Conservation (phyloP, 2,329 filamentous ascomycete genomes). For the Elsinoe arachidis region DNA sequence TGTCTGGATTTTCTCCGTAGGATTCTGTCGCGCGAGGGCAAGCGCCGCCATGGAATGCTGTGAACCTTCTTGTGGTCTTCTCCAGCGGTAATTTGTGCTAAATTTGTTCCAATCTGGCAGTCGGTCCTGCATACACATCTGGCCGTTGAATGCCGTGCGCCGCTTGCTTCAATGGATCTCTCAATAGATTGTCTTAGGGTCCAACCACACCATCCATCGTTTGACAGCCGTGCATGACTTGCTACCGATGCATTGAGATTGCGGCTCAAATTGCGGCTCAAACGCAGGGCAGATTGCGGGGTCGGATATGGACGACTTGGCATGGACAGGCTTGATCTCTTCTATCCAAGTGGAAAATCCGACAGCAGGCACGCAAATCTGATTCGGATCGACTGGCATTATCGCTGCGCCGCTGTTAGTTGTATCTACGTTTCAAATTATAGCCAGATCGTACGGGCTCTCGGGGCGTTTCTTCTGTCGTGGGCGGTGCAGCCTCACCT, state of each 20-base stretch:
- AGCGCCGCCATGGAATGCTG: conserved; percentile 11
- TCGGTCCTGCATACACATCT: background rate
- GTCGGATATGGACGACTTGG: conserved; percentile 2
- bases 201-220: background rate
- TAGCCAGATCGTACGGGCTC: background rate
- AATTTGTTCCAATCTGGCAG: conserved; percentile 5
- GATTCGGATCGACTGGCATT: background rate
- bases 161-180: background rate
- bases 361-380: no score
- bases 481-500: background rate
- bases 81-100: conserved; percentile 9
- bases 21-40: conserved; percentile 4
- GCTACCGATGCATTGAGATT: background rate
- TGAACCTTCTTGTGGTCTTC: background rate
- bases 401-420: background rate
- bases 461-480: background rate
- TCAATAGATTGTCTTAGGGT: conserved; percentile 2
- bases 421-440: background rate
- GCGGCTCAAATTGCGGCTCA: conserved; percentile 7
- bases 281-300: background rate
- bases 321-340: background rate
- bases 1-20: background rate
- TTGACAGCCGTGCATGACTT: background rate
- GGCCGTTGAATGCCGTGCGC: background rate
- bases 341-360: background rate